phyloP scores from a whole-genome alignment of 192 early-diverging fungal species.

The Chytriomyces confervae region DNA sequence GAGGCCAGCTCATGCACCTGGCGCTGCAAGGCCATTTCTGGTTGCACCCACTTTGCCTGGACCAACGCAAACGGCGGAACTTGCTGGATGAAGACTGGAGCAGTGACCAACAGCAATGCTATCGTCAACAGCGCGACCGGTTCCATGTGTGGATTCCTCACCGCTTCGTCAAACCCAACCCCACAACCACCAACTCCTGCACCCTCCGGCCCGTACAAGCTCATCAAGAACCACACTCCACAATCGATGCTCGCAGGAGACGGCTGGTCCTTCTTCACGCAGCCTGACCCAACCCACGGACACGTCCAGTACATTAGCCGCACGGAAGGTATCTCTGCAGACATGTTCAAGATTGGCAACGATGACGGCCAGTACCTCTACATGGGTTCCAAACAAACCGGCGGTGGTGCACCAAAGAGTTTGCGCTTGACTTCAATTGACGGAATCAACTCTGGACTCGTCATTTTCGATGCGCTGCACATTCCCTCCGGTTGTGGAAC shows the following conservation, averaged over 20 bases:
- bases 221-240: constrained; percentile 26
- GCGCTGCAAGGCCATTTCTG: background rate
- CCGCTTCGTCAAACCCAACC: background rate
- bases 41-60: constrained; percentile 31
- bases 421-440: constrained; percentile 35
- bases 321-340: background rate
- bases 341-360: background rate
- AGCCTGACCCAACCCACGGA: constrained; percentile 44
- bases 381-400: background rate
- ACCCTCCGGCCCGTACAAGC: constrained; percentile 5
- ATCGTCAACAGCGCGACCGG: background rate
- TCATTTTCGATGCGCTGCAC: constrained; percentile 27
- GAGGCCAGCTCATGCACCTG: background rate
- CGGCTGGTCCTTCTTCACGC: constrained; percentile 36
- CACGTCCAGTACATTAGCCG: constrained; percentile 35
- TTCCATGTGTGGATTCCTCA: background rate
- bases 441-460: constrained; percentile 34
- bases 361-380: background rate
- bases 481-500: constrained; percentile 58
- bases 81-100: constrained; percentile 29
- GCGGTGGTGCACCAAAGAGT: constrained; percentile 33
- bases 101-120: background rate
- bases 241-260: constrained; percentile 46
- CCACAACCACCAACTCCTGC: background rate
- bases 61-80: constrained; percentile 30